Evolutionary conservation across 2,329 filamentous ascomycete species (phyloP).

Genomic region (Zymoseptoria passerinii): DNA sequence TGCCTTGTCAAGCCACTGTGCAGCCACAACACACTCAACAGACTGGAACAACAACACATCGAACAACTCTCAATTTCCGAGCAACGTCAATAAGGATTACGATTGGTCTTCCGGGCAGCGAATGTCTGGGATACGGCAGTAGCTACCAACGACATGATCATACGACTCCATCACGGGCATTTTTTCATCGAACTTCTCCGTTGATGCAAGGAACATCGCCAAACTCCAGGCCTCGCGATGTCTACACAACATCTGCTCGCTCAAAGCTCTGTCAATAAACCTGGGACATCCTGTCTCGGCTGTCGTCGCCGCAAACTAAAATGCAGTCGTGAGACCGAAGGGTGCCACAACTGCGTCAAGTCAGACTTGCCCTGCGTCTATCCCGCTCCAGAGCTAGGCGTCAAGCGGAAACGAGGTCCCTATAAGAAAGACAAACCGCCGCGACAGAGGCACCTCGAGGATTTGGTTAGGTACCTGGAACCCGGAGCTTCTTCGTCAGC

Average conservation of each 20-base stretch:
- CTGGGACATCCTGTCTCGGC: constrained; percentile 23
- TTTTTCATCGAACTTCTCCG: neutral
- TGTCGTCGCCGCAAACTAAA: constrained; percentile 24
- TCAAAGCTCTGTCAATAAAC: constrained; percentile 19
- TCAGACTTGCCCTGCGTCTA: constrained; percentile 23
- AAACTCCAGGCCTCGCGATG: neutral
- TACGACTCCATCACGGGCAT: neutral
- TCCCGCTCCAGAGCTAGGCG: constrained; percentile 17
- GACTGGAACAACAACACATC: too few relatives aligned
- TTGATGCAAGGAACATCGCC: neutral
- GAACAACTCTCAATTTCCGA: too few relatives aligned
- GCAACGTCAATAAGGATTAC: too few relatives aligned
- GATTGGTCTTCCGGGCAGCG: too few relatives aligned
- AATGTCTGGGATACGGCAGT: neutral
- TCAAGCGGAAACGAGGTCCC: constrained; percentile 25
- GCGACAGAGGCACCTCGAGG: constrained; percentile 23
- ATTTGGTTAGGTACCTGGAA: constrained; percentile 23
- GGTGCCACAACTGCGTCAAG: constrained; percentile 23
- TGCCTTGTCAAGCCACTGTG: too few relatives aligned
- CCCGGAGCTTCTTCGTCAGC: constrained; percentile 8
- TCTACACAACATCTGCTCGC: constrained; percentile 11
- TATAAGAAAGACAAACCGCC: constrained; percentile 26
- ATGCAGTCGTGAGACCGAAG: constrained; percentile 20
- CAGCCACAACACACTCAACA: too few relatives aligned
- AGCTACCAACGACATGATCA: neutral